Evolutionary conservation across 345 rosid genomes (phyloP), one percentile per base, ranked within the genome.

Genomic region (Citrus hindsii): DNA sequence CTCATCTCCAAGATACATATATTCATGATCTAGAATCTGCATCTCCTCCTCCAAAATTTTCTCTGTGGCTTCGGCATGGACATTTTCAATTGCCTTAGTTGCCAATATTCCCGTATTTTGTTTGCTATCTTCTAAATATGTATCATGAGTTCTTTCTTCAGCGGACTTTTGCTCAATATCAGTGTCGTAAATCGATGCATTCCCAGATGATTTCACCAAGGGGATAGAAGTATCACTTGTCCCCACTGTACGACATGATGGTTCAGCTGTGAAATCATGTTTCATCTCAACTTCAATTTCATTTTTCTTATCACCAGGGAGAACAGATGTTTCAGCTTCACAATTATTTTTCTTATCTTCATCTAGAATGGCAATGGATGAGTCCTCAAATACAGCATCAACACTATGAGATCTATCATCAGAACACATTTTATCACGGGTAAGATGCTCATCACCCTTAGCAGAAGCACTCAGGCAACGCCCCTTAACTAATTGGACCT

Each of bases 11-110:
- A 96, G 89, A 76, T 81, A 83, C 61, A 67, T 77, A 80, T 64
- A 72, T 84, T 96, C 98, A 80, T 86, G 84, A 83, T 71, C 89
- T 25, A 92, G 86, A 78, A 80, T 77, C 61, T 56, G 84, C 72
- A 92, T 91, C 81, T 96, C 99, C 79, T 91, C 92, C 85, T 92
- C 93, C 83, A 94, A 84, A 83, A 78, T 85, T 67, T 79, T 87
- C 80, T 88, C 87, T 56, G 91, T 74, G 19, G 87, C 77, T 69
- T 85, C 87, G 71, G 76, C 75, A 74, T 81, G 87, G 37, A 66
- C 67, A 30, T 75, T 74, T 60, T 82, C 80, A 71, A 77, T 65
- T 21, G 62, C 86, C 56, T 80, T 81, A 58, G 48, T 28, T n/a
- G 75, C 65, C 76, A 82, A 79, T 66, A 79, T 73, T 58, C 79